phyloP scores from a whole-genome alignment of 1,284 basidiomycete genomes.

The Sporisorium scitamineum region DNA sequence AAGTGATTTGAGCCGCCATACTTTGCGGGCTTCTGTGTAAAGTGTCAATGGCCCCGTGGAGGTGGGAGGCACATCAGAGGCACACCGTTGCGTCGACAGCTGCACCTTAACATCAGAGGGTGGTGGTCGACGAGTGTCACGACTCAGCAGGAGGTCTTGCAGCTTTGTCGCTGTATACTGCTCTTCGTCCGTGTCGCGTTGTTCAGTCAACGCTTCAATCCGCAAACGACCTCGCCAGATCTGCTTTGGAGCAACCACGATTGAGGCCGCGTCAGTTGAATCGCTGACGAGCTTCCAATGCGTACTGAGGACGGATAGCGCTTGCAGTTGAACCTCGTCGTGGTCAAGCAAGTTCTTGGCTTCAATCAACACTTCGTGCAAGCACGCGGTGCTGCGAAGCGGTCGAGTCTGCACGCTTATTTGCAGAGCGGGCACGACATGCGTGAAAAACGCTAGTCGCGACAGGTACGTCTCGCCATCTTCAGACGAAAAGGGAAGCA shows the following conservation, averaged over 20 bases:
- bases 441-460: slow-evolving; percentile 24
- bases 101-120: background rate
- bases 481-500: slow-evolving; percentile 25
- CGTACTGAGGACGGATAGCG: slow-evolving; percentile 26
- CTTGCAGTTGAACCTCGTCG: slow-evolving; percentile 21
- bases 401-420: slow-evolving; percentile 29
- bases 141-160: slow-evolving; percentile 36
- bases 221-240: slow-evolving; percentile 26
- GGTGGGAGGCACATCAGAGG: too few relatives aligned
- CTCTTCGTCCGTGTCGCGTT: background rate
- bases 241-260: slow-evolving; percentile 22
- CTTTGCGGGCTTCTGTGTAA: slow-evolving; percentile 22
- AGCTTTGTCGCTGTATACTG: slow-evolving; percentile 29
- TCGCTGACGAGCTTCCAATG: slow-evolving; percentile 13
- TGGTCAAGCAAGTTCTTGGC: slow-evolving; percentile 14
- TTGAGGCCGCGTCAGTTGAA: background rate
- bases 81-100: background rate
- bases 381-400: background rate
- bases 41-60: background rate
- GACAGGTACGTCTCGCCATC: slow-evolving; percentile 37
- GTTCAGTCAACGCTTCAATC: background rate
- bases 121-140: slow-evolving; percentile 9
- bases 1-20: slow-evolving; percentile 33
- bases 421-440: slow-evolving; percentile 33
- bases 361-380: slow-evolving; percentile 32